A percentile compares a stretch with the other conserved stretches of the same genome.
Conservation (phyloP, 225 moss, liverwort and hornwort genomes). For the Takakia lepidozioides region DNA sequence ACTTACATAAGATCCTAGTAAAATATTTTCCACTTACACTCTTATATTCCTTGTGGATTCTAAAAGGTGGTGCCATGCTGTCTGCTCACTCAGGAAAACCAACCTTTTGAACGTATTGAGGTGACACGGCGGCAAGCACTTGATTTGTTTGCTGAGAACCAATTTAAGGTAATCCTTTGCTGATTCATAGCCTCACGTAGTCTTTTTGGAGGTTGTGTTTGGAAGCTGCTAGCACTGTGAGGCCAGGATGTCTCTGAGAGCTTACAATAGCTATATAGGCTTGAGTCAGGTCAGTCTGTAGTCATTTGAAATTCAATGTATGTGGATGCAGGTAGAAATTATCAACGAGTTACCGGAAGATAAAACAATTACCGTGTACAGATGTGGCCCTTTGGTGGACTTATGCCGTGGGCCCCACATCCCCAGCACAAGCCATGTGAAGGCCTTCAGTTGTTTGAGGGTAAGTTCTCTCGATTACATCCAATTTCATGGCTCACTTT, state of each 20-base stretch:
- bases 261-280: too few relatives aligned
- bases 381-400: constrained; percentile 91
- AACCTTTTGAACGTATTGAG: constrained; percentile 89
- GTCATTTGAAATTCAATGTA: too few relatives aligned
- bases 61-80: not conserved
- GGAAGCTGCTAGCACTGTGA: too few relatives aligned
- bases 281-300: too few relatives aligned
- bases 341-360: constrained; percentile 80
- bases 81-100: constrained; percentile 44
- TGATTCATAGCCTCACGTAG: not conserved
- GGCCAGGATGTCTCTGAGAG: too few relatives aligned
- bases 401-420: constrained; percentile 93
- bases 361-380: constrained; percentile 88
- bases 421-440: constrained; percentile 84
- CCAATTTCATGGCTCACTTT: too few relatives aligned
- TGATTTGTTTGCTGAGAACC: constrained; percentile 77
- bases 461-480: too few relatives aligned
- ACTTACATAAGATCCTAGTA: not conserved
- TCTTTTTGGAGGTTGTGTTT: not conserved
- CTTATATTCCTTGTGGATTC: not conserved
- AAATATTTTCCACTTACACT: not conserved
- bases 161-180: constrained; percentile 51
- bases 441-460: constrained; percentile 86
- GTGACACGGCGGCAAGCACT: constrained; percentile 77
- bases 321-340: constrained; percentile 62